A percentile compares a stretch with the other conserved stretches of the same genome.
Evolutionary conservation across 495 filamentous ascomycete genomes (phyloP).

Genomic region (Neurospora tetraspora): DNA sequence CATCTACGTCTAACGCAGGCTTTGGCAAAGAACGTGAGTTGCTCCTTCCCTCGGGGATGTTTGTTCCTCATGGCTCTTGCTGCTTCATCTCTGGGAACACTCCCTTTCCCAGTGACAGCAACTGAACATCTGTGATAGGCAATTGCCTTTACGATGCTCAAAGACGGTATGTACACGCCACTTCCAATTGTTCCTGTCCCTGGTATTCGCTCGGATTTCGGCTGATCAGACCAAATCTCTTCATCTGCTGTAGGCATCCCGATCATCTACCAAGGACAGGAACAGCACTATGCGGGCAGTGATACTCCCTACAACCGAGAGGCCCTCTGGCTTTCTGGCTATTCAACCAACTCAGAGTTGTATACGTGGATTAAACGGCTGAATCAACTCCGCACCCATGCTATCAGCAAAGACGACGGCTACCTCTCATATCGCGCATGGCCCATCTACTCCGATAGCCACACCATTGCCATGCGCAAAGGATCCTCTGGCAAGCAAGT

Average conservation of each 20-base stretch:
- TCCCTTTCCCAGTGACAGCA: neutral
- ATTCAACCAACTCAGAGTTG: slow-evolving; percentile 46
- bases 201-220: neutral
- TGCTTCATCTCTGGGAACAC: neutral
- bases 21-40: slow-evolving; percentile 16
- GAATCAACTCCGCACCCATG: slow-evolving; percentile 48
- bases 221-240: neutral
- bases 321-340: slow-evolving; percentile 61
- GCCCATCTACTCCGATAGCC: slow-evolving; percentile 45
- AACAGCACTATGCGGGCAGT: slow-evolving; percentile 55
- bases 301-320: slow-evolving; percentile 59
- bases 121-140: slow-evolving; percentile 49
- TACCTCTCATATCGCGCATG: slow-evolving; percentile 46
- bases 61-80: neutral
- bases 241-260: slow-evolving; percentile 23
- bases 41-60: slow-evolving; percentile 9
- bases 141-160: slow-evolving; percentile 61
- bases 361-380: slow-evolving; percentile 47
- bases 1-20: neutral
- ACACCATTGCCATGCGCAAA: slow-evolving; percentile 56
- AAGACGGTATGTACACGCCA: slow-evolving; percentile 30
- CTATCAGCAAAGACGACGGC: slow-evolving; percentile 32
- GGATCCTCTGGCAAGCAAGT: slow-evolving; percentile 44
- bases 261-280: slow-evolving; percentile 49
- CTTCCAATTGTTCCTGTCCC: slow-evolving; percentile 15